Percentiles rank a stretch among this genome's conserved stretches.
Conservation (phyloP, 202 grass and related monocot genomes). For the Bolboschoenoplectus hybrid region DNA sequence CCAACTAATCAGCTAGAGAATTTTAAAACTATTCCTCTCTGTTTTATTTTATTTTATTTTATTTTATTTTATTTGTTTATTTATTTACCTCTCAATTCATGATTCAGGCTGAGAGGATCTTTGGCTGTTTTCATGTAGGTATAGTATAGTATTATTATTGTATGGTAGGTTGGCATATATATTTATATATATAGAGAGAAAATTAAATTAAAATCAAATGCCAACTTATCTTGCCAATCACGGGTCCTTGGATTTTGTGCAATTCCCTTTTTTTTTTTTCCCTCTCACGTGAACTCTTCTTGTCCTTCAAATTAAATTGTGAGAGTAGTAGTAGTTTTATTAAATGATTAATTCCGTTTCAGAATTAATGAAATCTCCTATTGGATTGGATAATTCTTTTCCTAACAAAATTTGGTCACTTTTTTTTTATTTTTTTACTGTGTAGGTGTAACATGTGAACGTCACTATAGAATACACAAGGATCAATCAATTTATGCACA, state of each 20-base stretch:
- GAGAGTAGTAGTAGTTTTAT: background rate
- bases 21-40: background rate
- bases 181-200: background rate
- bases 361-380: background rate
- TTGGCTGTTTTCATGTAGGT: constrained; percentile 19
- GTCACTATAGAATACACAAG: background rate
- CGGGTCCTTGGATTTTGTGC: constrained; percentile 30
- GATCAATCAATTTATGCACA: background rate
- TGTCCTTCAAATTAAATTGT: constrained; percentile 18
- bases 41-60: background rate
- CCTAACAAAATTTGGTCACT: background rate
- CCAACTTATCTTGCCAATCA: constrained; percentile 30
- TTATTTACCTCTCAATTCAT: constrained; percentile 5
- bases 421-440: background rate
- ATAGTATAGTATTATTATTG: background rate
- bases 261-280: background rate
- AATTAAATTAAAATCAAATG: background rate
- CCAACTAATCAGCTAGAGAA: background rate
- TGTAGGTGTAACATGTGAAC: background rate
- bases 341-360: background rate
- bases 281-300: constrained; percentile 27
- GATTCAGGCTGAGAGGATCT: background rate
- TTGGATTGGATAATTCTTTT: background rate
- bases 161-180: background rate
- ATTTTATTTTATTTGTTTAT: no score